Evolutionary conservation across 345 rosid species (phyloP).

Genomic region (Physaria fendleri): DNA sequence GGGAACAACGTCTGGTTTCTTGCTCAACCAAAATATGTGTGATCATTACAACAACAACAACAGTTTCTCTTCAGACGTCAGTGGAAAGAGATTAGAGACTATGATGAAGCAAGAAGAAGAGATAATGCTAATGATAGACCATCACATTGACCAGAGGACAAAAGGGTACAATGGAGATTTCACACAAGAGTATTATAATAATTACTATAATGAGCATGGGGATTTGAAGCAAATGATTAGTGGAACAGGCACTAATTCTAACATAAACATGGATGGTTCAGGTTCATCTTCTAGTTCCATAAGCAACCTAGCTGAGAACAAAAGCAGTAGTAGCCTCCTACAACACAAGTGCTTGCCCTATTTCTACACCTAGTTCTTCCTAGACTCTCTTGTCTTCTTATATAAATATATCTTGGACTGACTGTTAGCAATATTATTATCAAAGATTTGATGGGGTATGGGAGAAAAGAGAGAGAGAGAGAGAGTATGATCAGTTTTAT

Average conservation of each 20-base stretch:
- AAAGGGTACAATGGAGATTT: constrained; percentile 31
- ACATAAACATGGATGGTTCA: constrained; percentile 27
- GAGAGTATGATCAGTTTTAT: constrained; percentile 14
- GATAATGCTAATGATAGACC: constrained; percentile 25
- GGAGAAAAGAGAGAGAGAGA: constrained; percentile 24
- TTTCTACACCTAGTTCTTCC: constrained; percentile 35
- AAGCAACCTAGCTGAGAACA: constrained; percentile 50
- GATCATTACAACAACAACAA: constrained; percentile 61
- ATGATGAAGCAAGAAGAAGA: constrained; percentile 61
- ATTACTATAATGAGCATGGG: constrained; percentile 34
- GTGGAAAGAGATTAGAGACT: constrained; percentile 53
- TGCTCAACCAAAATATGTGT: constrained; percentile 41
- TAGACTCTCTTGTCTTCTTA: constrained; percentile 32
- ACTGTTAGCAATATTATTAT: constrained; percentile 48
- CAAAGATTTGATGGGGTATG: constrained; percentile 77
- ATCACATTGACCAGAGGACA: constrained; percentile 30
- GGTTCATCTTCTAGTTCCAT: constrained; percentile 26
- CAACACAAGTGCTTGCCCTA: constrained; percentile 48
- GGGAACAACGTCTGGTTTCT: constrained; percentile 19
- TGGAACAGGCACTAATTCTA: constrained; percentile 32
- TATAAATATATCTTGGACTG: constrained; percentile 34
- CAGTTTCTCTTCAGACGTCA: constrained; percentile 34
- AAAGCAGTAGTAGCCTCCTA: constrained; percentile 37
- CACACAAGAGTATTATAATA: constrained; percentile 32
- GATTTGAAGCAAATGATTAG: constrained; percentile 64